Base-by-base conservation (phyloP, 768 basidiomycete genomes). In the Suillus americanus region DNA sequence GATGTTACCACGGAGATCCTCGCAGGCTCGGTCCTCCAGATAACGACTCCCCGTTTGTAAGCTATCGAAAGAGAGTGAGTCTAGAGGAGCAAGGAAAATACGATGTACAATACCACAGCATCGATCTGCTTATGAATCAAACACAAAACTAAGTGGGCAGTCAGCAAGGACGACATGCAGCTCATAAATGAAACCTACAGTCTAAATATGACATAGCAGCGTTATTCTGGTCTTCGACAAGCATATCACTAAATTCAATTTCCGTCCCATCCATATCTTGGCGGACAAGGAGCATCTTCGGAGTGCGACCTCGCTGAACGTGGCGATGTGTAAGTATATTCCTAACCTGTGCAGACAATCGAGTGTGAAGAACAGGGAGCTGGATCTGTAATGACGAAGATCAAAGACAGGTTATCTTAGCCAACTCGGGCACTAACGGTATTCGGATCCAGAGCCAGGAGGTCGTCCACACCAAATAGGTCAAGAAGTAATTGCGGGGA, bases 181-280 rank as follows among this genome's bases (percentile, higher is more conserved):
- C 40, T 30, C 40, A 55, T 60, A 55, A 55, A 62, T 45, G 25
- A 51, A 54, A 82, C 89, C 67, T 71, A 97, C 95, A 95, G 74
- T 97, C 94, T 6, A 89, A 77, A 77, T 97, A 97, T 1, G 92
- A 89, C 87, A 96, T 85, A 0, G 89, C 90, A n/a, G 92, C 95
- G 70, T 97, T 97, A 73, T 99, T 99, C 74, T 90, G 86, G 77
- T 99, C 97, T 79, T 99, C 97, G 30, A 97, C 88, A 14, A 99
- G 83, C 92, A 97, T 92, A 78, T 99, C 97, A 67, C 91, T 92
- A 71, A 97, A 98, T 75, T 99, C 97, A 53, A 99, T 86, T 79
- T 99, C 97, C 60, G 87, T 80, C 14, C 87, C 97, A 72, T 99
- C 97, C 74, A 95, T 81, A 73, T 97, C 94, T 74, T 99, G 97